phyloP scores from a whole-genome alignment of 2,329 filamentous ascomycete species.

The Penicillium sp. region DNA sequence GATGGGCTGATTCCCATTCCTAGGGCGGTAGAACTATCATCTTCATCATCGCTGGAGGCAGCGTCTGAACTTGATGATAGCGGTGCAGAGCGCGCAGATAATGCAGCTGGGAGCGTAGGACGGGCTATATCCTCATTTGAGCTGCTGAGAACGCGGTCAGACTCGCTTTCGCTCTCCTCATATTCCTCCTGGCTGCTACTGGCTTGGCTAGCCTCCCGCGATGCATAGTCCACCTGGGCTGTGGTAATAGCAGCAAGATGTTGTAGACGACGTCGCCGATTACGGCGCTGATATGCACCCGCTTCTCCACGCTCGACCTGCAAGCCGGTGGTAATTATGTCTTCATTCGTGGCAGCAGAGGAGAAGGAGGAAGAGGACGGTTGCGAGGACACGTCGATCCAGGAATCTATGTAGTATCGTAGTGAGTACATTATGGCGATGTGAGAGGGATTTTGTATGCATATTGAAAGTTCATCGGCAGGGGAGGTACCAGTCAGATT shows the following conservation, averaged over 20 bases:
- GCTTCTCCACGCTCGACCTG: conserved; percentile 64
- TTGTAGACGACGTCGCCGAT: conserved; percentile 49
- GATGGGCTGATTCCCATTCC: conserved; percentile 59
- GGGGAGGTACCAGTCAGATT: conserved; percentile 11
- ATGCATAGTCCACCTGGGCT: conserved; percentile 42
- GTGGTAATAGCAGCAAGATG: conserved; percentile 40
- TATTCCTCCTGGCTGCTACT: conserved; percentile 90
- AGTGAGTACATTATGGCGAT: conserved; percentile 46
- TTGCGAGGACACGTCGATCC: conserved; percentile 91
- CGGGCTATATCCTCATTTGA: conserved; percentile 59
- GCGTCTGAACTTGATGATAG: conserved; percentile 32
- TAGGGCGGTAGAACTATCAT: conserved; percentile 80
- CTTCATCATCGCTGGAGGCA: conserved; percentile 56
- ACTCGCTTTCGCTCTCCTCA: conserved; percentile 88
- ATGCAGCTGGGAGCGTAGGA: conserved; percentile 24
- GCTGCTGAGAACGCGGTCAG: conserved; percentile 68
- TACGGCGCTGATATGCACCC: conserved; percentile 57
- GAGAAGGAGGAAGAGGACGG: conserved; percentile 92
- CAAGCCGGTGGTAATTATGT: conserved; percentile 87
- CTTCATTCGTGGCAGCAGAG: conserved; percentile 68
- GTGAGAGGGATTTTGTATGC: conserved; percentile 15
- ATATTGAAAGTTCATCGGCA: conserved; percentile 22
- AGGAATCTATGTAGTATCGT: conserved; percentile 70
- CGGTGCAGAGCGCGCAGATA: conserved; percentile 25
- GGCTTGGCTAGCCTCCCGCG: conserved; percentile 48